Base-by-base conservation (phyloP, 768 basidiomycete species). In the Auricularia sp. region DNA sequence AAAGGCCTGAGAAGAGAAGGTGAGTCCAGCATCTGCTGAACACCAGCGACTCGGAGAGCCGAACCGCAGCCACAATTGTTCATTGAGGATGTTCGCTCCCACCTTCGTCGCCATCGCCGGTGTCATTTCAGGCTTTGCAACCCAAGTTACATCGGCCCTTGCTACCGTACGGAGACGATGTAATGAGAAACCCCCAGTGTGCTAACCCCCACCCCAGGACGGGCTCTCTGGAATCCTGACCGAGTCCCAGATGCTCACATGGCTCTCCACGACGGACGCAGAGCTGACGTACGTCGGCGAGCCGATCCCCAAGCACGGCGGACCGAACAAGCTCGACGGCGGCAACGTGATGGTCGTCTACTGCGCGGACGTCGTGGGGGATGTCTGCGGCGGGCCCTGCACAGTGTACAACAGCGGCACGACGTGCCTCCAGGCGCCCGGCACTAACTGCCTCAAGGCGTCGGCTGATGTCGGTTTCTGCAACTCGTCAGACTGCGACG, bases 381-480 rank as follows among this genome's bases (percentile, higher is more conserved):
- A 68, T 47, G 66, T 74, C 61, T 77, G 77, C 66, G 71, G 70
- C 4, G 74, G 75, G 0, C 7, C 66, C 2, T 78, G 77, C 69
- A 76, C 70, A 5, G 73, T 75, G 0, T 74, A 73, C 69, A 71
- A 67, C 42, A 75, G 76, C 35, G 68, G 70, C 3, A 62, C 68
- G 3, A 65, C 63, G 0, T 77, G 77, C 64, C 69, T 75, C 62
- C n/a, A 42, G 33, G 69, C 75, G 1, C 73, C 76, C 1, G 39
- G 62, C 54, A 76, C 75, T 21, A 65, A 69, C n/a, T 77, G 77
- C 61, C 66, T 77, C 14, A n/a, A 64, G 3, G 75, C 77, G 3
- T 72, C 74, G 18, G 64, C 61, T 2, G 68, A 76, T 58, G 71
- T 76, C 42, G 71, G 62, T 13, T 77, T 73, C 64, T 77, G 75